Evolutionary conservation across 805 yeast genomes (phyloP), one percentile per base, ranked within the genome.

Genomic region (Sporopachydermia lactativora): DNA sequence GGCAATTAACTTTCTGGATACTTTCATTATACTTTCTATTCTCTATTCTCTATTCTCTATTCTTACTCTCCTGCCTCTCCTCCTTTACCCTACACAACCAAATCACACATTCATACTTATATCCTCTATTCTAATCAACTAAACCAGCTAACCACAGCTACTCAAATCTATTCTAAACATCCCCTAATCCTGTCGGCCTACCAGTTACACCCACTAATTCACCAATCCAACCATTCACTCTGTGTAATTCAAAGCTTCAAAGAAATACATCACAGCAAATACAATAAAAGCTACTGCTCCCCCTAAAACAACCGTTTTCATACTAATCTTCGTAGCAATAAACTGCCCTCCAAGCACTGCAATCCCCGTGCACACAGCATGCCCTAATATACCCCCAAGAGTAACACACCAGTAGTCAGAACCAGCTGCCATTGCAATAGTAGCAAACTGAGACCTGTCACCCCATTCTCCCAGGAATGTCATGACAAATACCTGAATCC

Each of bases 381-480:
- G 99, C 24, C 98, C 99, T 36, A 80, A 58, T 34, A 85, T 74
- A 15, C 94, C 95, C 45, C 99, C 98, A 38, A 77, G 49, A 38
- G 89, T 84, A 34, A 88, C 94, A 49, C 69, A 68, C 88, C 92
- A 78, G 62, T 85, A 92, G 58, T 86, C 81, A 36, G 85, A 77
- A 34, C 96, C 96, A 1, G 98, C 95, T 41, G 97, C 96, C 94
- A 92, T 81, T 35, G 97, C 97, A 52, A 92, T 86, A 24, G 96
- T 92, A 36, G 96, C 95, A 42, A 92, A 85, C 64, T 92, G 99
- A 8, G 96, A 86, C 53, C 98, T 77, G 60, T 92, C 99, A 40
- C 99, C 99, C 94, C 97, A 86, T 64, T 92, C 99, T 45, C 96
- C 98, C 39, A 92, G 64, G 58, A 92, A 92, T 3, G 95, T 84